These are phyloP conservation scores for Skeletonema marinoi DNA, from an alignment of 108 stramenopile genomes.

Conservation along the genomic window DNA sequence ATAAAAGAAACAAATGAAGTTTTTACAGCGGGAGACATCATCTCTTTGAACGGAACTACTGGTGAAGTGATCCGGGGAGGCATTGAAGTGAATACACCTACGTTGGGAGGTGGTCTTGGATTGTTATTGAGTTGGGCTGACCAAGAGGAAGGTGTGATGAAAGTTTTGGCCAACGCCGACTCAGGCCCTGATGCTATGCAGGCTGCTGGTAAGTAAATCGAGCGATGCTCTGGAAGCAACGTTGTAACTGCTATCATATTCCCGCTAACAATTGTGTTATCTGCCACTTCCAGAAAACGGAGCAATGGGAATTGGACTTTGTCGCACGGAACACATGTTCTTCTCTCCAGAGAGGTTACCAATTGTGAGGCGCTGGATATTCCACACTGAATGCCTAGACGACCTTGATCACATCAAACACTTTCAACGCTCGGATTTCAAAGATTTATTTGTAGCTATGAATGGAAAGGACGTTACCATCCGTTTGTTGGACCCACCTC, in stretches of 20 bases:
- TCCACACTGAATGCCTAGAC: slow-evolving; percentile 63
- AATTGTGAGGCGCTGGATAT: slow-evolving; percentile 80
- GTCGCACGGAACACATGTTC: slow-evolving; percentile 91
- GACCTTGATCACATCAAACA: slow-evolving; percentile 59
- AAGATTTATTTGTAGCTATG: slow-evolving; percentile 73
- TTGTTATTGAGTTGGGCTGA: slow-evolving; percentile 69
- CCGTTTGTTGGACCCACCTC: slow-evolving; percentile 84
- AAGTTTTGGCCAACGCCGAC: slow-evolving; percentile 85
- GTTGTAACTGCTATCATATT: not conserved
- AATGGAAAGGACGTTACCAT: slow-evolving; percentile 78
- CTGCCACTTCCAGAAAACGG: slow-evolving; percentile 42
- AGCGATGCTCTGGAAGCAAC: not conserved
- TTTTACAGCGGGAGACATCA: slow-evolving; percentile 75
- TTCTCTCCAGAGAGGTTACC: slow-evolving; percentile 76
- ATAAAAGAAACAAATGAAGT: slow-evolving; percentile 52
- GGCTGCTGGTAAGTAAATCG: slow-evolving; percentile 41
- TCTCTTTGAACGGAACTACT: slow-evolving; percentile 81
- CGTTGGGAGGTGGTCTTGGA: slow-evolving; percentile 57
- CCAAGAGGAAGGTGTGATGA: slow-evolving; percentile 57
- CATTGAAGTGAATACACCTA: slow-evolving; percentile 51
- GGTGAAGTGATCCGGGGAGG: slow-evolving; percentile 71
- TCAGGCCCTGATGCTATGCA: slow-evolving; percentile 77
- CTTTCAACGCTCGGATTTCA: slow-evolving; percentile 73
- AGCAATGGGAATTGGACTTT: slow-evolving; percentile 83
- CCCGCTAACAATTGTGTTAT: not conserved